These are phyloP conservation scores for Neospora caninum DNA, from an alignment of 169 alveolate genomes.

Conservation along the genomic window DNA sequence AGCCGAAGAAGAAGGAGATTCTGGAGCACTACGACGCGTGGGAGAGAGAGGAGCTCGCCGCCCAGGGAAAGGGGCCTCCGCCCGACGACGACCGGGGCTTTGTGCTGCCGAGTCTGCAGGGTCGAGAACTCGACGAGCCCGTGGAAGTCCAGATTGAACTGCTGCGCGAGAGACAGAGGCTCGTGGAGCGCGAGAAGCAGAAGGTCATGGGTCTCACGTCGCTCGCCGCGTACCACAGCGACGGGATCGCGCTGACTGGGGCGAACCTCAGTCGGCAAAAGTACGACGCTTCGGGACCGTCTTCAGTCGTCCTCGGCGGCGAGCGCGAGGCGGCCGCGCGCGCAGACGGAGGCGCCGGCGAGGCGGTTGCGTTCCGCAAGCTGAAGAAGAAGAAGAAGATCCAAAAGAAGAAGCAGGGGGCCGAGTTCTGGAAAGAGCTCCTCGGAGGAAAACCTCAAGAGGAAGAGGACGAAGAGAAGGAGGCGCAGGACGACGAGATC, in stretches of 20 bases:
- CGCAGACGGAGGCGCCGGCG: not conserved
- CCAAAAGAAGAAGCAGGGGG: constrained; percentile 20
- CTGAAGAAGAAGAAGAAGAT: not conserved
- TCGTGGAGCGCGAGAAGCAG: not conserved
- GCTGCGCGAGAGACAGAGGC: constrained; percentile 10
- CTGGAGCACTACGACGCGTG: constrained; percentile 63
- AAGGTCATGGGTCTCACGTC: not conserved
- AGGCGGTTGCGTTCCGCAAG: constrained; percentile 4
- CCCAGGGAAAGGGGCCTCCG: not conserved
- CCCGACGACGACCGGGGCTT: constrained; percentile 17
- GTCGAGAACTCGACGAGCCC: not conserved
- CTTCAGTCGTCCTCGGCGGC: not conserved
- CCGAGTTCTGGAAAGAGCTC: constrained; percentile 23
- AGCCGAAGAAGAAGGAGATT: constrained; percentile 41
- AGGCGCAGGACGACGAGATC: not conserved
- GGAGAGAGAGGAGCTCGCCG: constrained; percentile 43
- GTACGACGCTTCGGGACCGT: constrained; percentile 25
- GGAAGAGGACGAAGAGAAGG: constrained; percentile 22
- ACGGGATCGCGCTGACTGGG: not conserved
- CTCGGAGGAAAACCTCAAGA: not conserved
- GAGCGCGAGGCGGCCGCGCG: constrained; percentile 12
- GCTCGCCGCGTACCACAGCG: not conserved
- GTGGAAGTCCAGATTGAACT: constrained; percentile 7
- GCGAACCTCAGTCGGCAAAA: not conserved
- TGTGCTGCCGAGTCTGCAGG: constrained; percentile 22